Base-by-base conservation (phyloP, 441 rosid species). In the Iberis amara region DNA sequence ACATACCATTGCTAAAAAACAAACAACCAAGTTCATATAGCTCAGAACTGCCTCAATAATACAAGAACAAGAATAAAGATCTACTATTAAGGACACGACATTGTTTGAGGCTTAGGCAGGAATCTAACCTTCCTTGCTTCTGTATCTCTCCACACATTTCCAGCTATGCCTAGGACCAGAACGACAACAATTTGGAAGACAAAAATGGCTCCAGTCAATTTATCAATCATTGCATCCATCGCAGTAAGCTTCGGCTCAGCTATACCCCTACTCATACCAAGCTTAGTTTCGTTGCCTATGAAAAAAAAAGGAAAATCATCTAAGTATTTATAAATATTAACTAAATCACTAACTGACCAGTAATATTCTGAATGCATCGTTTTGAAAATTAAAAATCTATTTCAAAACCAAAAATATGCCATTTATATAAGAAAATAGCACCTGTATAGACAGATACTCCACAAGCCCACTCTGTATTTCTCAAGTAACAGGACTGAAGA, bases 221-320 rank as follows among this genome's bases (percentile, higher is more conserved):
- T 94, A 81, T 94, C 97, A 48, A 94, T 94, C 95, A 94, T 94
- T 59, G 94, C 99, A 94, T 94, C 99, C 73, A 89, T 73, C 8
- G 97, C 97, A 24, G 99, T 94, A 69, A 94, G 96, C 81, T 94
- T 94, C 18, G 96, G 97, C 72, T 94, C 97, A 42, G 97, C 89
- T 63, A 85, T 75, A 64, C 99, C 99, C 77, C 94, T 80, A 58
- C 95, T 80, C 97, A 86, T 86, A 27, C 99, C 99, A 76, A 94
- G 77, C 83, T 89, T 94, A 36, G 99, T 94, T 76, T 94, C 87
- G 73, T 94, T 94, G 49, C 99, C 99, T 94, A 66, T 58, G 6
- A 26, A 26, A 26, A 26, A 62, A 8, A 44, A 36, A 46, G 7
- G 45, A 57, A 10, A 39, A 39, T n/a, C 4, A 36, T 41, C 13